A percentile compares a stretch with the other conserved stretches of the same genome.
phyloP scores from a whole-genome alignment of 176 grass and related monocot species.

The Chloris gayana region DNA sequence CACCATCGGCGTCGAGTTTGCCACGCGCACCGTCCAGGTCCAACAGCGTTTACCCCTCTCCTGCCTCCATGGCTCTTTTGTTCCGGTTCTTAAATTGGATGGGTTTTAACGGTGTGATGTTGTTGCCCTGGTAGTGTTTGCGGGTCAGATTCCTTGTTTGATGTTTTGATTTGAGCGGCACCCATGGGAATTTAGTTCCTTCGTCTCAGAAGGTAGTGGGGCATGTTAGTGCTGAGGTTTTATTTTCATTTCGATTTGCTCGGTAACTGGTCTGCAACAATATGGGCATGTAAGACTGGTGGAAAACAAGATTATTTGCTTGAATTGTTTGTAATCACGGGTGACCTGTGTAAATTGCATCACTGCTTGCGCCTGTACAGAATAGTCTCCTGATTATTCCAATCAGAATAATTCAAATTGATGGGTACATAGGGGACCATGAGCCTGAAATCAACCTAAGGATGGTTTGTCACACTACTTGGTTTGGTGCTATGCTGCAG shows the following conservation, averaged over 20 bases:
- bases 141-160: background rate
- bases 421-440: background rate
- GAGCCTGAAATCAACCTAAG: background rate
- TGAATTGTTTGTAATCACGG: background rate
- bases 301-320: background rate
- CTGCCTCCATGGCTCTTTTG: background rate
- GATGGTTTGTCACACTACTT: background rate
- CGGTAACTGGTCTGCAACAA: background rate
- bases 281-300: background rate
- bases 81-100: background rate
- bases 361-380: background rate
- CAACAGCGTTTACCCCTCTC: background rate
- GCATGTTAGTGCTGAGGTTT: background rate
- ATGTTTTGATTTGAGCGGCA: background rate
- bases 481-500: background rate
- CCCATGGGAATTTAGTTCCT: background rate
- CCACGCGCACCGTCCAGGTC: constrained; percentile 60
- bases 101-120: background rate
- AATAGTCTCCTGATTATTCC: background rate
- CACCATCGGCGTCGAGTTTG: constrained; percentile 65
- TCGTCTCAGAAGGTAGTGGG: background rate
- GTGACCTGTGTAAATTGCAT: background rate
- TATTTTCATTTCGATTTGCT: background rate
- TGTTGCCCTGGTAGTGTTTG: background rate
- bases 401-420: background rate